Evolutionary conservation across 495 filamentous ascomycete species (phyloP).

Genomic region (Penicillium goetzii): DNA sequence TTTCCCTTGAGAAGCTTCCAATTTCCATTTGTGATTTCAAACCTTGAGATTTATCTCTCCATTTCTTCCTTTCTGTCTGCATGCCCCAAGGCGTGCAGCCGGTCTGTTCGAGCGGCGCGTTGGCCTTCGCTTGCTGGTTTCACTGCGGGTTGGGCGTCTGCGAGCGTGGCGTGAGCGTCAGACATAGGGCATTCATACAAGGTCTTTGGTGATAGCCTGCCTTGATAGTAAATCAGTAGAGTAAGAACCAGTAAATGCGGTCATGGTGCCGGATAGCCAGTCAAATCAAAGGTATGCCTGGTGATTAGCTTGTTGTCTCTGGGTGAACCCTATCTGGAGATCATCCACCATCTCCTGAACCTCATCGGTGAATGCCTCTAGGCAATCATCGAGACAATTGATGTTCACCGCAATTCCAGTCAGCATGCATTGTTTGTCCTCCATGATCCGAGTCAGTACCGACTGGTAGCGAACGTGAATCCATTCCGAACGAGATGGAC

Average conservation of each 20-base stretch:
- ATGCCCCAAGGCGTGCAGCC: not conserved
- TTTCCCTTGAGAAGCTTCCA: slow-evolving; percentile 24
- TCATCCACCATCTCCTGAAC: not conserved
- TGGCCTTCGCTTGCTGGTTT: slow-evolving; percentile 4
- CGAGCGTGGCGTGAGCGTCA: slow-evolving; percentile 27
- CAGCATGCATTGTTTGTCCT: not conserved
- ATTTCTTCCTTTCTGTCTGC: not conserved
- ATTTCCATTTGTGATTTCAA: slow-evolving; percentile 33
- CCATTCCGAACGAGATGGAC: not conserved
- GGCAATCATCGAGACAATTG: not conserved
- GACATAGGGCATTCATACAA: slow-evolving; percentile 25
- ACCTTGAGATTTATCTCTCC: slow-evolving; percentile 15
- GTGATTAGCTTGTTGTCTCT: not conserved
- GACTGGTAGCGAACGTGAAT: not conserved
- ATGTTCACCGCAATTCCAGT: not conserved
- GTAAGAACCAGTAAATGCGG: not conserved
- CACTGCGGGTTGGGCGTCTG: slow-evolving; percentile 18
- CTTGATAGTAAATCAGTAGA: slow-evolving; percentile 8
- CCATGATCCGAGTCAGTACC: not conserved
- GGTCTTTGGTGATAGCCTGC: slow-evolving; percentile 17
- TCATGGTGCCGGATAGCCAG: not conserved
- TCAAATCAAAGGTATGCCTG: not conserved
- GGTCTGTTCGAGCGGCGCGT: slow-evolving; percentile 5
- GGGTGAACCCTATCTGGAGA: not conserved
- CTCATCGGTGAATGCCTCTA: not conserved